Evolutionary conservation across 768 basidiomycete species (phyloP).

Genomic region (Lepiota venenata): DNA sequence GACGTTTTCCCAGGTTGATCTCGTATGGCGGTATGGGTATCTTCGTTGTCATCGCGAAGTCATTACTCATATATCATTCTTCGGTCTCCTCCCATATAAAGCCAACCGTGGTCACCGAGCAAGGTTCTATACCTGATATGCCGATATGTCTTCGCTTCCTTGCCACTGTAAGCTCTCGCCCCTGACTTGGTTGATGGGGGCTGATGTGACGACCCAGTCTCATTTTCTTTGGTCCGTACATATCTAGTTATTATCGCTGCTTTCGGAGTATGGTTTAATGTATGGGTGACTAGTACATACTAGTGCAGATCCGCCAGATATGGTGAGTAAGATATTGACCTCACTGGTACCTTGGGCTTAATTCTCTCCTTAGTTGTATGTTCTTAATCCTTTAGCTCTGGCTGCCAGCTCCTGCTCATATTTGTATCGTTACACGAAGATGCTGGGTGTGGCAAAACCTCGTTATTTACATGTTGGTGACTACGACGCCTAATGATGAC

Average conservation of each 20-base stretch:
- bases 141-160: not conserved
- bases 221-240: not conserved
- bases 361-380: not conserved
- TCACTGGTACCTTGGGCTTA: too few species aligned
- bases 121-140: not conserved
- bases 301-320: too few species aligned
- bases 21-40: not conserved
- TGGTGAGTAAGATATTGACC: too few species aligned
- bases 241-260: too few species aligned
- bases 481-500: too few species aligned
- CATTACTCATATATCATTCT: not conserved
- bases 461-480: not conserved
- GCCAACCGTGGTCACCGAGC: not conserved
- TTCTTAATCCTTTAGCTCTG: not conserved
- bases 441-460: not conserved
- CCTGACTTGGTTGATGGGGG: not conserved
- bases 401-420: not conserved
- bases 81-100: not conserved
- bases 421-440: not conserved
- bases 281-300: too few species aligned
- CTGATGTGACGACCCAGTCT: too few species aligned
- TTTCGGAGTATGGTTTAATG: too few species aligned
- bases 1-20: not conserved
- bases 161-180: not conserved
- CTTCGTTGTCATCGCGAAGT: too few species aligned